Evolutionary conservation across 257 asterid species (phyloP).

Genomic region (Haberlea rhodopensis): DNA sequence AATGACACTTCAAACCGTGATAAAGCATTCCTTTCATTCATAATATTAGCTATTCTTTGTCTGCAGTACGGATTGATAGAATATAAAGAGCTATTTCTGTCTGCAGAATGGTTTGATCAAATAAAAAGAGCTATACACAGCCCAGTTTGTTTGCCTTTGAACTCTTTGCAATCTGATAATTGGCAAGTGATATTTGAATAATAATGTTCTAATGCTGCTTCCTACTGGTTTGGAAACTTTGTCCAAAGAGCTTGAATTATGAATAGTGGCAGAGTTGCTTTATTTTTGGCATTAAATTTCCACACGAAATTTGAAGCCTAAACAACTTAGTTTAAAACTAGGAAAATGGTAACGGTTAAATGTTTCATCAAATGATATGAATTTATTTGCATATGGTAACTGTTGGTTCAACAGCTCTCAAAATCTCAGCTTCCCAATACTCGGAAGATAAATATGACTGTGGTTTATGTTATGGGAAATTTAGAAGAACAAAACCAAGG

Average conservation of each 20-base stretch:
- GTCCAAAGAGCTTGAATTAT: too few relatives aligned
- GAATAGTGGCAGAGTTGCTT: too few relatives aligned
- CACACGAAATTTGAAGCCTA: background rate
- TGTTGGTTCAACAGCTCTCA: background rate
- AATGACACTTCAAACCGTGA: too few relatives aligned
- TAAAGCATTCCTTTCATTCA: background rate
- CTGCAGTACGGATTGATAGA: background rate
- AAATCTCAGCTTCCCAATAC: conserved; percentile 1
- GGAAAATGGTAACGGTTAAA: background rate
- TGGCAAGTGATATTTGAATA: background rate
- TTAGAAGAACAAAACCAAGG: too few relatives aligned
- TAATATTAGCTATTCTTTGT: background rate
- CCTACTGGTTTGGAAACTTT: too few relatives aligned
- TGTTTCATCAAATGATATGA: background rate
- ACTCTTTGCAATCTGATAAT: background rate
- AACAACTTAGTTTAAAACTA: background rate
- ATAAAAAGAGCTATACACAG: background rate
- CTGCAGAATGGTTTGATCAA: background rate
- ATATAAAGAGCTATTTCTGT: background rate
- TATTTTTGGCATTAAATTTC: background rate
- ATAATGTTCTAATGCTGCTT: too few relatives aligned
- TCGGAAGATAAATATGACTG: background rate
- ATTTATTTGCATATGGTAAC: background rate
- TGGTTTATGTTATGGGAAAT: too few relatives aligned
- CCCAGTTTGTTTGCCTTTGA: background rate